These are phyloP conservation scores for Auricularia heimuer DNA, from an alignment of 768 basidiomycete genomes.

Conservation along the genomic window DNA sequence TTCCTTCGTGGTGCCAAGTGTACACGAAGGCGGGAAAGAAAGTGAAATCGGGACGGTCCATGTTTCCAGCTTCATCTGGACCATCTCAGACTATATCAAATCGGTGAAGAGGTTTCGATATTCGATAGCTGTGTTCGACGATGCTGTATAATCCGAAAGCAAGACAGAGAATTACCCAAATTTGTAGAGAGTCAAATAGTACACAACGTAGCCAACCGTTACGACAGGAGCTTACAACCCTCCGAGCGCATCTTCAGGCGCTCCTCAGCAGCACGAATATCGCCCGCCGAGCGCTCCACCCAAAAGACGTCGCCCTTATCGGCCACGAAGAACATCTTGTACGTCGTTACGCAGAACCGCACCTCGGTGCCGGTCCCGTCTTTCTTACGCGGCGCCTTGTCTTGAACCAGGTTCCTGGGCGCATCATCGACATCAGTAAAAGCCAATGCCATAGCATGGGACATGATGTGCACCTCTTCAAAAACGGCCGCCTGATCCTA, in stretches of 20 bases:
- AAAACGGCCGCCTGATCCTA: conserved; percentile 57
- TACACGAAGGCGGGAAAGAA: no score
- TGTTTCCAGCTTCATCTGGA: no score
- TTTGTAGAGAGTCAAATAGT: no score
- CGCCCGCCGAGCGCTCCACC: background rate
- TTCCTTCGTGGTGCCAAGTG: no score
- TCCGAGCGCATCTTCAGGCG: background rate
- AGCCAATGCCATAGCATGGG: background rate
- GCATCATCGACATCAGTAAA: conserved; percentile 17
- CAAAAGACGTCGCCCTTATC: conserved; percentile 25
- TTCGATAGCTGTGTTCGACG: no score
- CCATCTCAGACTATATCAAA: no score
- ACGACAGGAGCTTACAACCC: background rate
- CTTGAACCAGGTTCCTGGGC: conserved; percentile 16
- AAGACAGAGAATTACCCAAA: no score
- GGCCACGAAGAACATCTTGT: conserved; percentile 71
- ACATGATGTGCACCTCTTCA: conserved; percentile 43
- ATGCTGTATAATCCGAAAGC: no score
- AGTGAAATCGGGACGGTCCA: no score
- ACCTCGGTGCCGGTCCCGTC: conserved; percentile 58
- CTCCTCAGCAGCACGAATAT: background rate
- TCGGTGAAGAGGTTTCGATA: no score
- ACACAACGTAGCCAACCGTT: no score
- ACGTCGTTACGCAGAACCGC: conserved; percentile 75
- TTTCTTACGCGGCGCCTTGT: conserved; percentile 21